Evolutionary conservation across 2,329 filamentous ascomycete genomes (phyloP).

Genomic region (Colletotrichum tropicale): DNA sequence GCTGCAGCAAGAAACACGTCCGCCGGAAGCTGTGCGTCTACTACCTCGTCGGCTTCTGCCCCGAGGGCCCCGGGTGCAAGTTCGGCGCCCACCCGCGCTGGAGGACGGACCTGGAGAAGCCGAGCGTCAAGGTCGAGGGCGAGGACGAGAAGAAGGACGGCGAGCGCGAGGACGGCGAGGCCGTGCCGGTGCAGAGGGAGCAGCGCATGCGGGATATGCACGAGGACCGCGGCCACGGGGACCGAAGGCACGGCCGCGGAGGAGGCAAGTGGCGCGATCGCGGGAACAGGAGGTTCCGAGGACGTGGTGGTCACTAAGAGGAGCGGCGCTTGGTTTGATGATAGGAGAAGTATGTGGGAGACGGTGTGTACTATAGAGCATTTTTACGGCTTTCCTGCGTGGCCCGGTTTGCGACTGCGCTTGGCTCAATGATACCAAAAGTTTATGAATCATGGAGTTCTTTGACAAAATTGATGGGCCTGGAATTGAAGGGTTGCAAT

Average conservation of each 20-base stretch:
- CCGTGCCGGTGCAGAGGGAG: constrained; percentile 29
- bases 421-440: background rate
- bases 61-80: constrained; percentile 76
- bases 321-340: background rate
- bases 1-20: constrained; percentile 88
- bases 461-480: background rate
- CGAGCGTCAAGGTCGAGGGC: constrained; percentile 70
- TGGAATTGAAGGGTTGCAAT: background rate
- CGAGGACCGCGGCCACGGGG: constrained; percentile 39
- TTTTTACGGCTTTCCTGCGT: background rate
- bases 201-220: constrained; percentile 38
- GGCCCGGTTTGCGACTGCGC: background rate
- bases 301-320: constrained; percentile 20
- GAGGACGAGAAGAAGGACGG: constrained; percentile 62
- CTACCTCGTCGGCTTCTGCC: constrained; percentile 94
- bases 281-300: constrained; percentile 37
- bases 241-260: constrained; percentile 27
- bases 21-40: constrained; percentile 80
- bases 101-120: constrained; percentile 77
- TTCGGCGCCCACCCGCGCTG: constrained; percentile 85
- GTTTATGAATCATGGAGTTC: background rate
- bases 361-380: background rate
- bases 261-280: constrained; percentile 37
- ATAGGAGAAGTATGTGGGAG: background rate
- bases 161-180: constrained; percentile 50